Percentiles rank a stretch among this genome's conserved stretches.
These are phyloP conservation scores for Oleoguttula mirabilis DNA, from an alignment of 495 filamentous ascomycete species.

Conservation along the genomic window DNA sequence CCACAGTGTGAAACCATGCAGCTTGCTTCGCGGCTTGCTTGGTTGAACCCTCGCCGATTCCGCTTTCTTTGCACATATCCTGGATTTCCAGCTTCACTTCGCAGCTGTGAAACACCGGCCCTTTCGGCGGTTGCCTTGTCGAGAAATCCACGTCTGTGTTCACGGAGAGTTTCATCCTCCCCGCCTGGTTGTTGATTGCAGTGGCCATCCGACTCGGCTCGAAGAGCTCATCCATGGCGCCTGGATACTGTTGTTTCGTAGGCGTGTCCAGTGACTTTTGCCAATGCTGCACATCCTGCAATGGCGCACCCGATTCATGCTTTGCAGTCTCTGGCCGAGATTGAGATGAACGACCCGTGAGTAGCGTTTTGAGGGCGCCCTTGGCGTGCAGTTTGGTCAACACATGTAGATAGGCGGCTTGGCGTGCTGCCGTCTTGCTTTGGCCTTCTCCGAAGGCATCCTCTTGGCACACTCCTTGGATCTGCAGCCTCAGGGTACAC, in stretches of 20 bases:
- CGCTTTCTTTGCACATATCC: conserved; percentile 4
- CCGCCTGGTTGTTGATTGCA: background rate
- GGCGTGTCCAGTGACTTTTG: background rate
- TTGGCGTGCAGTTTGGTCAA: conserved; percentile 10
- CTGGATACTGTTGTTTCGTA: conserved; percentile 1
- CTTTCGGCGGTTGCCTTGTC: background rate
- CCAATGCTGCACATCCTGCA: background rate
- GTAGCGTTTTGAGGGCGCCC: conserved; percentile 4
- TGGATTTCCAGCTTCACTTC: conserved; percentile 5
- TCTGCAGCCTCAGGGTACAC: background rate
- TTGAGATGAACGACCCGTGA: background rate
- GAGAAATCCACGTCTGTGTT: background rate
- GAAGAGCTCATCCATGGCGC: background rate
- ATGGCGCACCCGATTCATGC: too few species aligned
- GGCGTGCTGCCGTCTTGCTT: conserved; percentile 7
- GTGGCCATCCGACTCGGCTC: background rate
- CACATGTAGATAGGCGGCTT: conserved; percentile 10
- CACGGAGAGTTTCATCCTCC: background rate
- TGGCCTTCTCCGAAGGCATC: background rate
- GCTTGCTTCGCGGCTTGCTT: conserved; percentile 13
- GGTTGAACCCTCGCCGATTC: conserved; percentile 1
- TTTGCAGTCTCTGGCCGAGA: background rate
- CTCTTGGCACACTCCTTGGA: background rate
- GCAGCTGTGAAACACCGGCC: background rate
- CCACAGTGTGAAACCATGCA: conserved; percentile 11